These are phyloP conservation scores for Euryodendron excelsum DNA, from an alignment of 148 eudicot genomes.

Conservation along the genomic window DNA sequence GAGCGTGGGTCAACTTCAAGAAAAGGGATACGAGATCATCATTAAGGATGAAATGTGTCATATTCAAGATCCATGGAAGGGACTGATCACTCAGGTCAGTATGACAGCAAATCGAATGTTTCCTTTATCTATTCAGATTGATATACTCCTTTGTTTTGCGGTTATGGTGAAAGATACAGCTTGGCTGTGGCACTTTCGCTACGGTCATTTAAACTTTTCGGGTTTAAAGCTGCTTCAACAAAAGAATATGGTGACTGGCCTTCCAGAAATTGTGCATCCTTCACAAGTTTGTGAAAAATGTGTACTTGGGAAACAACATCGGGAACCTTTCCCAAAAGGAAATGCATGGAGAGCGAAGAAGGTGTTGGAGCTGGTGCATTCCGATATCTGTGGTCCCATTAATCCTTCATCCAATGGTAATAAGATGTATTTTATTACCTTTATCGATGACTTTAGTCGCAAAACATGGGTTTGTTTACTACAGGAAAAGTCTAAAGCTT, in stretches of 20 bases:
- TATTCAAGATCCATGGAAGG: background rate
- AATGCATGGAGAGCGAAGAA: background rate
- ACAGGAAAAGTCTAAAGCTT: background rate
- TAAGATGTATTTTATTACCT: background rate
- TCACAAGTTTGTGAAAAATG: background rate
- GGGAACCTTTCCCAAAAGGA: background rate
- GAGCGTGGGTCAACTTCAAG: background rate
- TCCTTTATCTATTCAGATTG: background rate
- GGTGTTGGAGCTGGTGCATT: background rate
- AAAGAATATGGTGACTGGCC: background rate
- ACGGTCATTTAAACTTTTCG: background rate
- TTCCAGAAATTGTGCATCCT: background rate
- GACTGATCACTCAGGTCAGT: background rate
- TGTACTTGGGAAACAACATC: background rate
- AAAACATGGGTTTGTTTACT: slow-evolving; percentile 11
- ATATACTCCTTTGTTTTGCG: background rate
- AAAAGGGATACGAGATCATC: background rate
- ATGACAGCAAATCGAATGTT: background rate
- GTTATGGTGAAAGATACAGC: background rate
- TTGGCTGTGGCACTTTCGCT: background rate
- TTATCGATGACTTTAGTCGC: slow-evolving; percentile 11
- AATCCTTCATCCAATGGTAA: background rate
- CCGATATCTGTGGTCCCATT: background rate
- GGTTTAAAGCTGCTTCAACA: background rate
- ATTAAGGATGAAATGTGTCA: background rate